Conservation (phyloP, 495 filamentous ascomycete species). For the Hypoxylon subgilvum region DNA sequence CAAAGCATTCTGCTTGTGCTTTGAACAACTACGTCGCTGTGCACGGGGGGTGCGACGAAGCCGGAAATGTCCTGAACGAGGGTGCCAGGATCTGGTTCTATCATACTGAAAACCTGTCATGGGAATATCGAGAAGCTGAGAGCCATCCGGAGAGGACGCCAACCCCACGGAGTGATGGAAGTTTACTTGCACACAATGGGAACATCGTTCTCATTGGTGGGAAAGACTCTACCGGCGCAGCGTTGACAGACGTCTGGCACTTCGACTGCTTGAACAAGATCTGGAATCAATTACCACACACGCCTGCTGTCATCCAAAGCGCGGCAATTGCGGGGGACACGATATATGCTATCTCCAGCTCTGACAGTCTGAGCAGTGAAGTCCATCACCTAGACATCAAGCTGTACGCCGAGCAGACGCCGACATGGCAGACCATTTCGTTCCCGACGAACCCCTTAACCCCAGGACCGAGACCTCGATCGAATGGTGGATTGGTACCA, state of each 20-base stretch:
- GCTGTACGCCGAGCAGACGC: conserved; percentile 38
- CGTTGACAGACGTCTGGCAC: conserved; percentile 52
- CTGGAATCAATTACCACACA: conserved; percentile 54
- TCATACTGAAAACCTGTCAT: conserved; percentile 48
- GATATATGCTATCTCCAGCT: conserved; percentile 52
- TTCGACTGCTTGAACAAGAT: conserved; percentile 48
- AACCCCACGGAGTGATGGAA: conserved; percentile 23
- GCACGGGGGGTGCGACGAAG: conserved; percentile 51
- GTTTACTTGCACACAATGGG: conserved; percentile 31
- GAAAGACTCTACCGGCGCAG: conserved; percentile 22
- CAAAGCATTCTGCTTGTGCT: conserved; percentile 51
- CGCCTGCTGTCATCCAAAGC: conserved; percentile 42
- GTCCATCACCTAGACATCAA: conserved; percentile 52
- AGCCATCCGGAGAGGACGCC: conserved; percentile 33
- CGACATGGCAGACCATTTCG: conserved; percentile 50
- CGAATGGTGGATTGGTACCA: conserved; percentile 52
- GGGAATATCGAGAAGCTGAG: conserved; percentile 38
- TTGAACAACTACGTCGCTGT: conserved; percentile 48
- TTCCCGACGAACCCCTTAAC: conserved; percentile 57
- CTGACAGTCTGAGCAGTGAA: conserved; percentile 45
- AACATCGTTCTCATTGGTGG: conserved; percentile 56
- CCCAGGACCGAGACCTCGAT: conserved; percentile 53
- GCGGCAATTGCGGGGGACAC: conserved; percentile 49
- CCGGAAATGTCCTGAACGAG: conserved; percentile 48
- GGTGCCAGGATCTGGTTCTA: conserved; percentile 56